Evolutionary conservation across 495 filamentous ascomycete genomes (phyloP).

Genomic region (Entonaema liquescens): DNA sequence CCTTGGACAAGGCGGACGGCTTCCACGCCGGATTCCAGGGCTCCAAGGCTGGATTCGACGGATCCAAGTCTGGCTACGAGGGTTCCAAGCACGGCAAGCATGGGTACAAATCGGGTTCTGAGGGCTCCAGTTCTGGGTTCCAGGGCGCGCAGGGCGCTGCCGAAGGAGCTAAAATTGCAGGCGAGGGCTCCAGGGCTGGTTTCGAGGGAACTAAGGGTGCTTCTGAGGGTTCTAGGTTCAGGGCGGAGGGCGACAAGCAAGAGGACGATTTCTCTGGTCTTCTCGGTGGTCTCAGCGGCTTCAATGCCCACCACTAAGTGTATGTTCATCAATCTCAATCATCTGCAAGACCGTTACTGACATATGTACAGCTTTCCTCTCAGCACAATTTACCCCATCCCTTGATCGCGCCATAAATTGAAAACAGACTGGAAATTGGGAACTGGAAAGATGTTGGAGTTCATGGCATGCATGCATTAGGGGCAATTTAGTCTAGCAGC

Average conservation of each 20-base stretch:
- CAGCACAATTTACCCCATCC: neutral
- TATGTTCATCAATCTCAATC: neutral
- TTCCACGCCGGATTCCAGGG: slow-evolving; percentile 17
- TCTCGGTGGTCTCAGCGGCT: slow-evolving; percentile 21
- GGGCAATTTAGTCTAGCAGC: neutral
- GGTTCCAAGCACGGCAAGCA: neutral
- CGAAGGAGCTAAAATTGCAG: slow-evolving; percentile 6
- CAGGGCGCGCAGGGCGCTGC: slow-evolving; percentile 3
- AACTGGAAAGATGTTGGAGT: neutral
- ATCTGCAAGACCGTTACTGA: neutral
- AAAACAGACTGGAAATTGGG: neutral
- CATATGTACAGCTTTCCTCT: too few relatives aligned
- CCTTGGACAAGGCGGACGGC: slow-evolving; percentile 17
- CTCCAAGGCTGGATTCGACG: slow-evolving; percentile 7
- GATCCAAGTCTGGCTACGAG: neutral
- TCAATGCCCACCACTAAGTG: neutral
- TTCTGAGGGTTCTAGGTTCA: neutral
- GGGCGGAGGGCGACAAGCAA: slow-evolving; percentile 2
- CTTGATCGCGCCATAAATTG: neutral
- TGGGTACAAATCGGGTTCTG: neutral
- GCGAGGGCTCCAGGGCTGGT: neutral
- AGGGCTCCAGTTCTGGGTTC: neutral
- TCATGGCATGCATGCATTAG: neutral
- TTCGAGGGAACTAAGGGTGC: neutral
- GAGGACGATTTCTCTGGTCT: slow-evolving; percentile 16